Percentiles rank a stretch among this genome's conserved stretches.
phyloP scores from a whole-genome alignment of 2,329 filamentous ascomycete species.

The Cytospora paraplurivora region DNA sequence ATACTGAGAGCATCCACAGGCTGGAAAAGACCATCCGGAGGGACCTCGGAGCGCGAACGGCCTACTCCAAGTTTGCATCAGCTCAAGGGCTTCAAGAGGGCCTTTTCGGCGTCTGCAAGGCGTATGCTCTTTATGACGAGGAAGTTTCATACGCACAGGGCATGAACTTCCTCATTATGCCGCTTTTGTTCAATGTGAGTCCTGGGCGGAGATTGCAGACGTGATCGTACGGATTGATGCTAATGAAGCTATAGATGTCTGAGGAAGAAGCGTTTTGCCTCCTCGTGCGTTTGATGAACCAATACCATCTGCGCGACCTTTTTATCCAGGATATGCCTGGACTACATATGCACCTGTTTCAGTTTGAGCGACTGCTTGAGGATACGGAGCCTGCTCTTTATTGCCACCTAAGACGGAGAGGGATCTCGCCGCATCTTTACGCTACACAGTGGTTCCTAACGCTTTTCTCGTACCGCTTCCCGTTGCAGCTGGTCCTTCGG shows the following conservation, averaged over 20 bases:
- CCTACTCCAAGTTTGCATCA: conserved; percentile 94
- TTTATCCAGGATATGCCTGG: conserved; percentile 97
- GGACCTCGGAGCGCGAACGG: conserved; percentile 89
- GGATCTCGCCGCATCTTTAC: conserved; percentile 89
- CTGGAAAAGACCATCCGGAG: conserved; percentile 90
- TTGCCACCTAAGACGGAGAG: conserved; percentile 85
- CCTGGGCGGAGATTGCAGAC: not conserved
- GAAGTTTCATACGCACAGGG: conserved; percentile 95
- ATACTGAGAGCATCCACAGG: conserved; percentile 71
- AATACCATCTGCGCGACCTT: conserved; percentile 88
- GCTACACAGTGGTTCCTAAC: conserved; percentile 99
- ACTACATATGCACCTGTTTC: conserved; percentile 87
- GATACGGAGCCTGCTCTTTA: conserved; percentile 93
- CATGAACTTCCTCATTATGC: conserved; percentile 99
- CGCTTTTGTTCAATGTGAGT: conserved; percentile 85
- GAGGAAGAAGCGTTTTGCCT: conserved; percentile 96
- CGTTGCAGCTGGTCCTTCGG: conserved; percentile 89
- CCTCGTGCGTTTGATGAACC: conserved; percentile 92
- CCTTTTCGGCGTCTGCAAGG: conserved; percentile 94
- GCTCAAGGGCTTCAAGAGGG: conserved; percentile 90
- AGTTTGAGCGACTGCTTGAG: conserved; percentile 92
- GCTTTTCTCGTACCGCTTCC: conserved; percentile 97
- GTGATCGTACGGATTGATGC: not conserved
- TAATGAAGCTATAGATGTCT: conserved; percentile 66
- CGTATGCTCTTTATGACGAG: conserved; percentile 94